Base-by-base conservation (phyloP, 2,329 filamentous ascomycete species). In the Neoascochyta sp. region DNA sequence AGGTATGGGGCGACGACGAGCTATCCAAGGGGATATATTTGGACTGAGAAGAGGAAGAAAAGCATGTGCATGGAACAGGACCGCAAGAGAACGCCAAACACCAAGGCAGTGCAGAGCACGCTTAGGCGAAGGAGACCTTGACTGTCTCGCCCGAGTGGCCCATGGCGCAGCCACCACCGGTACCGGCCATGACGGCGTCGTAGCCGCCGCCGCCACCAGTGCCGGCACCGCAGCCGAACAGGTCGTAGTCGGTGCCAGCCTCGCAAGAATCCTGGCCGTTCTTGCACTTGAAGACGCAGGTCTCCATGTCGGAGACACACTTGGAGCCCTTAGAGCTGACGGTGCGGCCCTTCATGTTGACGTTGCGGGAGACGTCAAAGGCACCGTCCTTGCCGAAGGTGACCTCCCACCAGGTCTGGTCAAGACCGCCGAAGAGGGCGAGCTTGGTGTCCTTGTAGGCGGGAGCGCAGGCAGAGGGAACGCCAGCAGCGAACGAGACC, bases 351-450 rank as follows among this genome's bases (percentile, higher is more conserved):
- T 45, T 41, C 66, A 68, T 70, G 53, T 67, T 66, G 50, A 68
- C 57, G 39, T 67, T 57, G 19, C 66, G 60, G 21, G 63, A 67
- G 30, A 71, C 54, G 41, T 71, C 63, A 34, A 68, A 62, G 21
- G 59, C 62, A 39, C 65, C 66, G 24, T 14, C 22, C 7, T 34
- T n/a, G 24, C 61, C 62, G 20, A 63, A 65, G 33, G 58, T 68
- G 32, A 60, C 64, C 55, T 71, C 68, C 30, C 57, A 63, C 64
- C 67, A 69, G 17, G 67, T 68, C 41, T 70, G 62, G 41, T 49
- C 43, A 27, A 68, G 45, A 47, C 66, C 65, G 20, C 67, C 67
- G 33, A 50, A 50, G 17, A 47, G 34, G 33, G 52, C 51, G 17
- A 60, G 58, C 32, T 36, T 34, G 20, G 59, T 63, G 36, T 61